Base-by-base conservation (phyloP, 805 yeast species). In the Alloascoidea africana region DNA sequence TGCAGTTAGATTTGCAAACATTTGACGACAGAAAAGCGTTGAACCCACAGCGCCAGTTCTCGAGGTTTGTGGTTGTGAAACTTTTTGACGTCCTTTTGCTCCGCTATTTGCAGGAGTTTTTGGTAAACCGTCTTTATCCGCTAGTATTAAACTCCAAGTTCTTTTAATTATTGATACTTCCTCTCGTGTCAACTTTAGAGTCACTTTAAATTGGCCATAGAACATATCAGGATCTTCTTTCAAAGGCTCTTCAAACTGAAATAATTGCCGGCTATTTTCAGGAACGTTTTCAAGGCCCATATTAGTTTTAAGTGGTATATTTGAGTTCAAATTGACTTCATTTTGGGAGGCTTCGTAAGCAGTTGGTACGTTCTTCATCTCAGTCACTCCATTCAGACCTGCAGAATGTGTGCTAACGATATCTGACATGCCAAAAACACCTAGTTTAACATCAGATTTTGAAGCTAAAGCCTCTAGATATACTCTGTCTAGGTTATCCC, bases 1-100 rank as follows among this genome's bases (percentile, higher is more conserved):
- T 0, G 70, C 54, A 27, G 82, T 58, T 37, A 83, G 56, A 49
- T 81, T 83, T 38, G 74, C 68, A 56, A 81, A 83, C 50, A 83
- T 70, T 53, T 83, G 93, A 39, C 76, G 65, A 49, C 89, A 80
- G 52, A 83, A 83, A 18, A 79, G 56, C 1, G 83, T 73, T 15
- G 70, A 23, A 8, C 30, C 30, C 8, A 23, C 30, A 8, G 30
- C 30, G n/a, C 13, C 8, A n/a, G n/a, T n/a, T n/a, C n/a, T n/a
- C 8, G n/a, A 8, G n/a, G 30, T 8, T 8, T 8, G 13, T 8
- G 30, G n/a, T 8, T n/a, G 13, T 8, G 8, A 23, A 23, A 8
- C 30, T 8, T 23, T 8, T 8, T n/a, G 13, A 23, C 30, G 13
- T n/a, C 8, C n/a, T 23, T 8, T 8, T n/a, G 13, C 30, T 8